Evolutionary conservation across 148 eudicot species (phyloP).

Genomic region (Chenopodium album): DNA sequence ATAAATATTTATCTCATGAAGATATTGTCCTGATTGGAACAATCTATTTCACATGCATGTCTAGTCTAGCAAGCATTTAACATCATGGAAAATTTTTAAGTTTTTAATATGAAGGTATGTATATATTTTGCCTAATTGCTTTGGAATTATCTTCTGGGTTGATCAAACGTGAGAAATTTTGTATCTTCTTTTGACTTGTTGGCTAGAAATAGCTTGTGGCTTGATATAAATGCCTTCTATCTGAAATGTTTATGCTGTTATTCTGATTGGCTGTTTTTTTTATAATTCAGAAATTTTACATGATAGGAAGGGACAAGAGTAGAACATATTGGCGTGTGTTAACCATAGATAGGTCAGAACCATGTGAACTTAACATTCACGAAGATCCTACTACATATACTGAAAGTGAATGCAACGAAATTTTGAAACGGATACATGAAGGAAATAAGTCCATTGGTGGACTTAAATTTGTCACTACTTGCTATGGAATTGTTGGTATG

Average conservation of each 20-base stretch:
- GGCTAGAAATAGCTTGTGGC: not conserved
- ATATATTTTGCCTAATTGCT: not conserved
- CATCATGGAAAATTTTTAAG: not conserved
- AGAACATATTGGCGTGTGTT: constrained; percentile 82
- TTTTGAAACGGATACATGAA: constrained; percentile 77
- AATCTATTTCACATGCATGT: not conserved
- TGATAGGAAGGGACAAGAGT: constrained; percentile 89
- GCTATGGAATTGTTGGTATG: constrained; percentile 95
- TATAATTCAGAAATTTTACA: constrained; percentile 68
- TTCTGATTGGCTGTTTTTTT: constrained; percentile 16
- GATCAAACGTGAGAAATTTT: not conserved
- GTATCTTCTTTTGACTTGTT: not conserved
- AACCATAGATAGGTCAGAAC: constrained; percentile 77
- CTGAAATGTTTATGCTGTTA: not conserved
- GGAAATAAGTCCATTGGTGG: constrained; percentile 91
- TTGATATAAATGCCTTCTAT: not conserved
- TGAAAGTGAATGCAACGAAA: constrained; percentile 71
- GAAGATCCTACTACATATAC: constrained; percentile 79
- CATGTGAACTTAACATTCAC: constrained; percentile 67
- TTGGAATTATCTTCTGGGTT: not conserved
- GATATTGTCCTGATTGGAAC: not conserved
- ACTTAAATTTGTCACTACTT: constrained; percentile 74
- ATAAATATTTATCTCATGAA: not conserved
- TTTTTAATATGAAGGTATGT: not conserved
- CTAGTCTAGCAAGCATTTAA: not conserved